Conservation (phyloP, 2,329 filamentous ascomycete species). For the Hypomyces perniciosus region DNA sequence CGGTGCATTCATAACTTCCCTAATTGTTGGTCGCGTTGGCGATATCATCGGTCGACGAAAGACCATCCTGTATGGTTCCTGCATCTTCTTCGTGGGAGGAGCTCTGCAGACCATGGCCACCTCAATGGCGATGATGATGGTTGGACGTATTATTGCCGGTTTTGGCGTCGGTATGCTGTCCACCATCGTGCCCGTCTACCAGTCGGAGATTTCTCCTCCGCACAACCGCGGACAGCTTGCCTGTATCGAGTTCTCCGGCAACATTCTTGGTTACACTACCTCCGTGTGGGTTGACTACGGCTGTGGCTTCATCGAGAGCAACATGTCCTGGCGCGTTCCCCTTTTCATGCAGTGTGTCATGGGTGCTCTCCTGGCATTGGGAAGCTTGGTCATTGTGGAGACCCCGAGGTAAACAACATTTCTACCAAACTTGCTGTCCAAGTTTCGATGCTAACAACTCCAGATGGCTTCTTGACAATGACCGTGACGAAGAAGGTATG, state of each 20-base stretch:
- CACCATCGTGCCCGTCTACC: slow-evolving; percentile 88
- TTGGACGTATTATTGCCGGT: slow-evolving; percentile 77
- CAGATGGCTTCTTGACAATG: slow-evolving; percentile 95
- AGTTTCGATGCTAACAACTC: background rate
- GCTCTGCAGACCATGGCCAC: slow-evolving; percentile 76
- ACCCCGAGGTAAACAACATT: slow-evolving; percentile 68
- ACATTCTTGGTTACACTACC: slow-evolving; percentile 90
- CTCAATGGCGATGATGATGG: slow-evolving; percentile 84
- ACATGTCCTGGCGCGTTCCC: slow-evolving; percentile 87
- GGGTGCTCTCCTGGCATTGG: slow-evolving; percentile 77
- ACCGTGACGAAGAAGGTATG: slow-evolving; percentile 97
- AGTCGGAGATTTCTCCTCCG: slow-evolving; percentile 91
- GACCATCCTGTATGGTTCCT: slow-evolving; percentile 90
- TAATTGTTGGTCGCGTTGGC: slow-evolving; percentile 80
- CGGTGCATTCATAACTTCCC: slow-evolving; percentile 83
- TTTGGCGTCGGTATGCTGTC: slow-evolving; percentile 83
- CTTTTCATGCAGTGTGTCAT: slow-evolving; percentile 91
- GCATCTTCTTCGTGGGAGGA: slow-evolving; percentile 80
- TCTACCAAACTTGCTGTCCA: background rate
- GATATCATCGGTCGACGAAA: slow-evolving; percentile 84
- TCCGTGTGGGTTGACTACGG: slow-evolving; percentile 99
- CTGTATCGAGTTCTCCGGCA: slow-evolving; percentile 96
- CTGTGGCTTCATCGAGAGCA: slow-evolving; percentile 78
- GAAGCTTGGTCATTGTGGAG: slow-evolving; percentile 90
- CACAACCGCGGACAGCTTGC: slow-evolving; percentile 94